Conservation (phyloP, 1,284 basidiomycete genomes). For the Tylopilus sp. region DNA sequence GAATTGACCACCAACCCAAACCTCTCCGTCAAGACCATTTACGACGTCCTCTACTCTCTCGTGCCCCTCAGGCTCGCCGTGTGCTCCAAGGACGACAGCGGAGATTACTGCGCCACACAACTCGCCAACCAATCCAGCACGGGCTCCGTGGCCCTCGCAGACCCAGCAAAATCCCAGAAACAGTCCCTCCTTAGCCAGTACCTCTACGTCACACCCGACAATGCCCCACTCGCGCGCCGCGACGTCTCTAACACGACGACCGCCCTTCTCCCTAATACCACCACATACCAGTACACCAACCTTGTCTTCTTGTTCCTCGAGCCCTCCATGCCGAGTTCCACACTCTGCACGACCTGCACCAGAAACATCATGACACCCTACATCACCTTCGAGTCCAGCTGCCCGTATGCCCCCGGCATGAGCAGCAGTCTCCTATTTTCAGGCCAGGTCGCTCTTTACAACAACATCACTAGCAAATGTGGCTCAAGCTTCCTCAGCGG, state of each 20-base stretch:
- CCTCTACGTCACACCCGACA: constrained; percentile 18
- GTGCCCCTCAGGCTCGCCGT: constrained; percentile 63
- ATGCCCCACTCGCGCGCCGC: constrained; percentile 32
- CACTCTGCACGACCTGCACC: constrained; percentile 82
- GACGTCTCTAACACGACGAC: constrained; percentile 26
- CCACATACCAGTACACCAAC: constrained; percentile 62
- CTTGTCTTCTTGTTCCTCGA: constrained; percentile 79
- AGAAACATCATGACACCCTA: constrained; percentile 72
- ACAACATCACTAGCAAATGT: constrained; percentile 56
- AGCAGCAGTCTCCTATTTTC: constrained; percentile 60
- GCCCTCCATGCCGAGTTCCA: constrained; percentile 44
- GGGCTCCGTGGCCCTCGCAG: constrained; percentile 22
- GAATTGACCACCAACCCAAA: constrained; percentile 64
- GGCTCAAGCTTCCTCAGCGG: constrained; percentile 62
- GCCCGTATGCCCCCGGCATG: constrained; percentile 76
- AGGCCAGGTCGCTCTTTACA: constrained; percentile 67
- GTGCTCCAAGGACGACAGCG: constrained; percentile 72
- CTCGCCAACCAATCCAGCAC: constrained; percentile 26
- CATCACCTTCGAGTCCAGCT: constrained; percentile 69
- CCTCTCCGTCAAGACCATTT: constrained; percentile 54
- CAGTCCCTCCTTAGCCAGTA: constrained; percentile 19
- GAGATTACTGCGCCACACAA: constrained; percentile 63
- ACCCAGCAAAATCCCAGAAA: constrained; percentile 6
- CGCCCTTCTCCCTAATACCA: constrained; percentile 60
- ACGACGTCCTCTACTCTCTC: constrained; percentile 78